These are phyloP conservation scores for Poa annua DNA, from an alignment of 176 grass and related monocot genomes.

Conservation along the genomic window DNA sequence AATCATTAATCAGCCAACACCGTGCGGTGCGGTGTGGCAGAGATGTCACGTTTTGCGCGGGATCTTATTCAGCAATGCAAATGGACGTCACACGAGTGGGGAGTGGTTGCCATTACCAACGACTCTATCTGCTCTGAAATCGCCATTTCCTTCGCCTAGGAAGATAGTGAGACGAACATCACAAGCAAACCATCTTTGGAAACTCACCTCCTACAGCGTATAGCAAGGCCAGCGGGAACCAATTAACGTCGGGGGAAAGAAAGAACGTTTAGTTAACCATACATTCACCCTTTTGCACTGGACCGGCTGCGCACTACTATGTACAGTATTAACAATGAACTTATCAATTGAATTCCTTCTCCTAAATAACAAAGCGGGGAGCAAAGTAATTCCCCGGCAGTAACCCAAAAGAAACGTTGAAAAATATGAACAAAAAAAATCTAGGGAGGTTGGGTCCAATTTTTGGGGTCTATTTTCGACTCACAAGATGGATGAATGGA, in stretches of 20 bases:
- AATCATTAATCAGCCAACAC: neutral
- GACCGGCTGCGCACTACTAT: neutral
- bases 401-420: neutral
- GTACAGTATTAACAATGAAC: constrained; percentile 55
- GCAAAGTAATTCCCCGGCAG: neutral
- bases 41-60: neutral
- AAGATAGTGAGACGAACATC: too few species aligned
- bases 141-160: neutral
- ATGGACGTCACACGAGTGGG: neutral
- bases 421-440: constrained; percentile 40
- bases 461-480: neutral
- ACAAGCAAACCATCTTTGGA: constrained; percentile 10
- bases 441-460: neutral
- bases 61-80: neutral
- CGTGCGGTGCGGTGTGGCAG: neutral
- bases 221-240: neutral
- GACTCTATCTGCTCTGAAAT: neutral
- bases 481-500: constrained; percentile 20
- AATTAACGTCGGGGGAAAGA: neutral
- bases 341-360: constrained; percentile 67
- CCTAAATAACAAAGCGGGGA: constrained; percentile 32
- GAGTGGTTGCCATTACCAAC: constrained; percentile 25
- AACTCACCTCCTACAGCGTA: neutral
- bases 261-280: neutral
- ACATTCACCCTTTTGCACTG: constrained; percentile 25